Conservation (phyloP, 192 early-diverging fungal species). For the Linnemannia schmuckeri region DNA sequence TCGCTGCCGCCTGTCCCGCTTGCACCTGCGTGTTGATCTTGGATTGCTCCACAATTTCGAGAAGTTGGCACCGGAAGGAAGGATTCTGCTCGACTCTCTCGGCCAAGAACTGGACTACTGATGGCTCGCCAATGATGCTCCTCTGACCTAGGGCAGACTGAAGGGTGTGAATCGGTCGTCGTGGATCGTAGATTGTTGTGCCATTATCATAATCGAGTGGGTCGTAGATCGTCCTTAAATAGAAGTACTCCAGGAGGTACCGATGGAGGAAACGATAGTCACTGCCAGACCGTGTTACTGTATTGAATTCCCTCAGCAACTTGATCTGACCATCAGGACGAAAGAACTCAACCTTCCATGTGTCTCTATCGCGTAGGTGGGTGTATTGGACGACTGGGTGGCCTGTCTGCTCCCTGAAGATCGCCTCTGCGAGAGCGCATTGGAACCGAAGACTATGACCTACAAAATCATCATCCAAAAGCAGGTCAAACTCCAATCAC, state of each 20-base stretch:
- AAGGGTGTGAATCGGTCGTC: neutral
- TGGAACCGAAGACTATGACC: neutral
- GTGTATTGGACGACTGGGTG: neutral
- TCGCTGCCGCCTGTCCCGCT: neutral
- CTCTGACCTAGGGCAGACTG: neutral
- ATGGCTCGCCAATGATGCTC: neutral
- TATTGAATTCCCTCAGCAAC: neutral
- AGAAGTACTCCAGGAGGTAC: neutral
- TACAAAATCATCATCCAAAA: neutral
- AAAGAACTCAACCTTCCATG: conserved; percentile 13
- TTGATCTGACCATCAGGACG: neutral
- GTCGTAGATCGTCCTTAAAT: neutral
- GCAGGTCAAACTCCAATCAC: neutral
- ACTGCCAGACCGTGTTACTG: neutral
- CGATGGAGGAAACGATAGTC: conserved; percentile 11
- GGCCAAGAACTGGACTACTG: neutral
- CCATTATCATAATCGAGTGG: neutral
- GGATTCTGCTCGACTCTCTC: neutral
- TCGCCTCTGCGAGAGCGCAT: neutral
- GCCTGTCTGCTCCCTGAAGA: neutral
- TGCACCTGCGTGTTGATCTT: neutral
- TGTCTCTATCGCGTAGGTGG: neutral
- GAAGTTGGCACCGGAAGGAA: neutral
- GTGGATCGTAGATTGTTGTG: neutral
- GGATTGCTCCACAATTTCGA: neutral